Evolutionary conservation across 2,329 filamentous ascomycete genomes (phyloP), one percentile per base, ranked within the genome.

Genomic region (Cadophora gregata): DNA sequence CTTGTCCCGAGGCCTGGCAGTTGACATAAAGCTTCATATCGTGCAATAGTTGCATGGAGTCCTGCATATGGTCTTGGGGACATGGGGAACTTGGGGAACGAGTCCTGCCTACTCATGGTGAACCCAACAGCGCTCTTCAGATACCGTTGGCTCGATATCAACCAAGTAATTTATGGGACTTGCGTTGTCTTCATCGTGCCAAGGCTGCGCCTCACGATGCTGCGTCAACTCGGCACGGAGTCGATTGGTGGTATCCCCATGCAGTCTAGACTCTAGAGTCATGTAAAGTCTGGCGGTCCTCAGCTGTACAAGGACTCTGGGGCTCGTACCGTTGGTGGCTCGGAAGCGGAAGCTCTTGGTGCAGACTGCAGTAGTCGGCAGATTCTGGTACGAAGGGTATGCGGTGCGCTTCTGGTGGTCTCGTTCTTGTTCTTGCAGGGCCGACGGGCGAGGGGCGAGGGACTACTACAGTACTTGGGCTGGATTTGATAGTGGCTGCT

Each of bases 231-330:
- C 31, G 29, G 45, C 21, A 53, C 27, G 47, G 12, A 51, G 5
- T 53, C 47, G 29, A 62, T 62, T 51, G 59, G 31, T 53, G 29
- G n/a, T 53, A 12, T 47, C 50, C 29, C 33, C 36, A 59, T 61
- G 51, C 56, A 56, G 33, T 38, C 29, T 64, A 53, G 61, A 56
- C 25, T 38, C 29, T 64, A 53, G 61, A 61, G 61, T 56, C 53
- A 19, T 36, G 47, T 38, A 59, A 27, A 63, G 45, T 47, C 55
- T 62, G 62, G 63, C 58, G 62, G 48, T 51, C 45, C 50, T 67
- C 65, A 64, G 69, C 68, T 67, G 63, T 65, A 64, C 60, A 65
- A 66, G 59, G 59, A 60, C 56, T 59, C 31, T 59, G 63, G 64
- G 16, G 29, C 51, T 24, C 24, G 33, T 59, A 42, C 50, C 24